These are phyloP conservation scores for Cynanchum wilfordii DNA, from an alignment of 257 asterid genomes.

Conservation along the genomic window DNA sequence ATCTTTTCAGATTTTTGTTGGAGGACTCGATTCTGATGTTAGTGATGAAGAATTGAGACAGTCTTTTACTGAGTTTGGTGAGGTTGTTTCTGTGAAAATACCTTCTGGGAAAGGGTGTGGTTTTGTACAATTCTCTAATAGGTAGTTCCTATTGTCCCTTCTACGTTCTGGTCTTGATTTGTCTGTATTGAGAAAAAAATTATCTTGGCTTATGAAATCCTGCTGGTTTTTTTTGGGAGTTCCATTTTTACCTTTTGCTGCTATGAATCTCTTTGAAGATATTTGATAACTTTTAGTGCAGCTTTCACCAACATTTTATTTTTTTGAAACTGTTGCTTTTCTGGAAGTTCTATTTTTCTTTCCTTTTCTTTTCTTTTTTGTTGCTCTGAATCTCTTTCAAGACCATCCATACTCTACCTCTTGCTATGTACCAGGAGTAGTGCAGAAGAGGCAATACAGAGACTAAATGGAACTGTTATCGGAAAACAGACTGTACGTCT, in stretches of 20 bases:
- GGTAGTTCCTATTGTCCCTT: slow-evolving; percentile 35
- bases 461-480: slow-evolving; percentile 59
- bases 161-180: not conserved
- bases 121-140: slow-evolving; percentile 72
- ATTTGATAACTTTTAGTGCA: no score
- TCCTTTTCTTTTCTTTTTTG: not conserved
- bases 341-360: not conserved
- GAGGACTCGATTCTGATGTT: slow-evolving; percentile 82
- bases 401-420: not conserved
- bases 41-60: slow-evolving; percentile 82
- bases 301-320: not conserved
- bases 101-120: slow-evolving; percentile 98
- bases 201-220: not conserved
- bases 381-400: not conserved
- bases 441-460: slow-evolving; percentile 79
- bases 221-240: no score
- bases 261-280: no score
- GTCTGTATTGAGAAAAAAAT: not conserved
- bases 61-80: slow-evolving; percentile 75
- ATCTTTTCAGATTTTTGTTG: slow-evolving; percentile 38
- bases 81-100: slow-evolving; percentile 79
- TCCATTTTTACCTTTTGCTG: no score
- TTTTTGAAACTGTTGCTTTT: not conserved
- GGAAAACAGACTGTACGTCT: slow-evolving; percentile 81
- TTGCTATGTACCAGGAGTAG: slow-evolving; percentile 37